phyloP scores from a whole-genome alignment of 495 filamentous ascomycete genomes.

The Podospora australis region DNA sequence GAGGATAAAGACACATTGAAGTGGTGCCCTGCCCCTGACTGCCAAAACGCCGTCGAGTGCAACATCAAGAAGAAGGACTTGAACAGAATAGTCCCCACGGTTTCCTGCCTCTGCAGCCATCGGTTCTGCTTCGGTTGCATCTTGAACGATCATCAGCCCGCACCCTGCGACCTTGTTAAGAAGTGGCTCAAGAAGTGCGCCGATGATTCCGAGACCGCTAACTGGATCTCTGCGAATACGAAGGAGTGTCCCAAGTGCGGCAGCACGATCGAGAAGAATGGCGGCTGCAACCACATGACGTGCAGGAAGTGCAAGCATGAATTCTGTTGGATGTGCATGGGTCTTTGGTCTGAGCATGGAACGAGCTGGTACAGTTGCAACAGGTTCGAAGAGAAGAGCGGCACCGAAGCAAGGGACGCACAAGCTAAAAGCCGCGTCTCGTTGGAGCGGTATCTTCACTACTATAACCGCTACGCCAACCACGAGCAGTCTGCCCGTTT shows the following conservation, averaged over 20 bases:
- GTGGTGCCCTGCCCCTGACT: conserved; percentile 97
- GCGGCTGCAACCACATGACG: conserved; percentile 99
- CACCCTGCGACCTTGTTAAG: conserved; percentile 86
- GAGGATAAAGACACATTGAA: conserved; percentile 91
- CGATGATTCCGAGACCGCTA: conserved; percentile 95
- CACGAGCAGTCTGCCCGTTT: conserved; percentile 97
- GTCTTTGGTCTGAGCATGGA: conserved; percentile 94
- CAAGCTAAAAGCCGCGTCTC: conserved; percentile 86
- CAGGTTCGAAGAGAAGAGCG: conserved; percentile 91
- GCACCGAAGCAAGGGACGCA: conserved; percentile 77
- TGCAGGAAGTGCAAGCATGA: conserved; percentile 98
- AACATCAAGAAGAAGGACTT: conserved; percentile 78
- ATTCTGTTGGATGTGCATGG: conserved; percentile 99
- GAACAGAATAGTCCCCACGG: conserved; percentile 77
- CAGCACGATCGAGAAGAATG: conserved; percentile 98
- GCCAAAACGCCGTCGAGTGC: conserved; percentile 86
- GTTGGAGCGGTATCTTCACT: conserved; percentile 90
- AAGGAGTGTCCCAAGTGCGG: conserved; percentile 95
- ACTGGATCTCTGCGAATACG: conserved; percentile 98
- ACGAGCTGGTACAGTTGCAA: conserved; percentile 99
- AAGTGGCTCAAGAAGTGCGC: conserved; percentile 98
- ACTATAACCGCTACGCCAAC: conserved; percentile 98
- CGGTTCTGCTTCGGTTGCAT: conserved; percentile 96
- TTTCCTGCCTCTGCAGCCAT: conserved; percentile 74
- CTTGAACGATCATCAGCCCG: conserved; percentile 85